These are phyloP conservation scores for Hemileccinum rubropunctum DNA, from an alignment of 768 basidiomycete genomes.

Conservation along the genomic window DNA sequence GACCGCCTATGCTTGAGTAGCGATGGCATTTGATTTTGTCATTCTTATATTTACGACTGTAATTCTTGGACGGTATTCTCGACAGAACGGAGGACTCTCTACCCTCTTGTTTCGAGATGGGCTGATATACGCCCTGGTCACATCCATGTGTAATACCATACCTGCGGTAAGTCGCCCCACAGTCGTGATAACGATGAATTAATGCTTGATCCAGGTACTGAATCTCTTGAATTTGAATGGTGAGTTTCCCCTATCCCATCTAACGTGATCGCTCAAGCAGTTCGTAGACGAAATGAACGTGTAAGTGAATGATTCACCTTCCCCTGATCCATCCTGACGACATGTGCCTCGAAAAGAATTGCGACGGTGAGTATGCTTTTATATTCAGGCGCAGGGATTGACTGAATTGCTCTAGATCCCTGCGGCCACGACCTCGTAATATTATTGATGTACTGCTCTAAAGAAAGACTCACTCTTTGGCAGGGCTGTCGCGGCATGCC, in stretches of 20 bases:
- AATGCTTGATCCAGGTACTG: slow-evolving; percentile 16
- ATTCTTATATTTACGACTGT: slow-evolving; percentile 56
- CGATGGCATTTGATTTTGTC: slow-evolving; percentile 67
- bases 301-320: slow-evolving; percentile 7
- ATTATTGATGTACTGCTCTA: background rate
- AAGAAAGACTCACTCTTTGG: slow-evolving; percentile 5
- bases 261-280: background rate
- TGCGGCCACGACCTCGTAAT: slow-evolving; percentile 63
- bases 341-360: slow-evolving; percentile 9
- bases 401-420: slow-evolving; percentile 43
- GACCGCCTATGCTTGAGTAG: slow-evolving; percentile 30
- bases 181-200: background rate
- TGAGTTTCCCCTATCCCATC: slow-evolving; percentile 4
- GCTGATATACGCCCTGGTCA: slow-evolving; percentile 63
- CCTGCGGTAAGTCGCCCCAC: slow-evolving; percentile 51
- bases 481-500: slow-evolving; percentile 50
- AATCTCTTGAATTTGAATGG: slow-evolving; percentile 27
- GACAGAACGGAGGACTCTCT: slow-evolving; percentile 59
- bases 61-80: slow-evolving; percentile 43
- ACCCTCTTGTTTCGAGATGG: slow-evolving; percentile 72
- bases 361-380: slow-evolving; percentile 18
- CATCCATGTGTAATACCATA: slow-evolving; percentile 63
- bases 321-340: slow-evolving; percentile 1
- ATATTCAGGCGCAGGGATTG: background rate
- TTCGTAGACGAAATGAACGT: slow-evolving; percentile 26